Percentiles rank a stretch among this genome's conserved stretches.
phyloP scores from a whole-genome alignment of 176 grass and related monocot genomes.

The Calamus simplicifolius region DNA sequence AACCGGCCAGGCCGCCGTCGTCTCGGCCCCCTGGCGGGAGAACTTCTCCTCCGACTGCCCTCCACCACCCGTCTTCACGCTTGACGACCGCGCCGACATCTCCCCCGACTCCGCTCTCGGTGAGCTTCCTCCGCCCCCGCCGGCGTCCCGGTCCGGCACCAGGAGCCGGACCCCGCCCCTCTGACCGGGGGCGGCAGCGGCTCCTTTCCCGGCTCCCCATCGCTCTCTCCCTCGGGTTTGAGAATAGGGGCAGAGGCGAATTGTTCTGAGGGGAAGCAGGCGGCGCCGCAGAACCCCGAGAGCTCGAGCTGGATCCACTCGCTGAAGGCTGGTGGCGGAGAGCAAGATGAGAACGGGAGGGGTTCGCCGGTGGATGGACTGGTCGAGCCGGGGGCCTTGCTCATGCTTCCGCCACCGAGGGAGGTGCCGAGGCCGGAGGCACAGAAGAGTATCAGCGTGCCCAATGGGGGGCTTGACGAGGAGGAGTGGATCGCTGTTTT shows the following conservation, averaged over 20 bases:
- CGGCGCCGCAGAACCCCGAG: not conserved
- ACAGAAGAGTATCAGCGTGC: conserved; percentile 7
- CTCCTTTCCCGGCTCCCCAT: conserved; percentile 45
- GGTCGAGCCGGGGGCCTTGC: conserved; percentile 35
- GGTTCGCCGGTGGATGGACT: conserved; percentile 26
- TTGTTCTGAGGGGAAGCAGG: conserved; percentile 3
- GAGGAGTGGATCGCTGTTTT: conserved; percentile 93
- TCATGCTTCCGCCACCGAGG: conserved; percentile 25
- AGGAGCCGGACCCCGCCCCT: conserved; percentile 20
- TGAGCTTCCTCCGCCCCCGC: conserved; percentile 23
- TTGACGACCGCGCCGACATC: conserved; percentile 69
- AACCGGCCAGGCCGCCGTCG: not conserved
- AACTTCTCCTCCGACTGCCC: conserved; percentile 14
- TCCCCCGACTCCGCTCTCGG: conserved; percentile 30
- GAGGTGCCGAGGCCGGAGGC: conserved; percentile 19
- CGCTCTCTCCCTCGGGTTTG: conserved; percentile 40
- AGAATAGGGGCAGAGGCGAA: conserved; percentile 21
- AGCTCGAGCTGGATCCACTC: not conserved
- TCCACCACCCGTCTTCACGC: conserved; percentile 63
- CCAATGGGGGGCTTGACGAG: conserved; percentile 26
- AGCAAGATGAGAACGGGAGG: conserved; percentile 12
- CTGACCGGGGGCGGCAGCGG: not conserved
- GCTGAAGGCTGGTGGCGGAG: no score
- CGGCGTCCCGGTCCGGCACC: not conserved
- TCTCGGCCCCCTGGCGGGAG: not conserved